Conservation (phyloP, 331 rosid genomes). For the Malus hybrid region DNA sequence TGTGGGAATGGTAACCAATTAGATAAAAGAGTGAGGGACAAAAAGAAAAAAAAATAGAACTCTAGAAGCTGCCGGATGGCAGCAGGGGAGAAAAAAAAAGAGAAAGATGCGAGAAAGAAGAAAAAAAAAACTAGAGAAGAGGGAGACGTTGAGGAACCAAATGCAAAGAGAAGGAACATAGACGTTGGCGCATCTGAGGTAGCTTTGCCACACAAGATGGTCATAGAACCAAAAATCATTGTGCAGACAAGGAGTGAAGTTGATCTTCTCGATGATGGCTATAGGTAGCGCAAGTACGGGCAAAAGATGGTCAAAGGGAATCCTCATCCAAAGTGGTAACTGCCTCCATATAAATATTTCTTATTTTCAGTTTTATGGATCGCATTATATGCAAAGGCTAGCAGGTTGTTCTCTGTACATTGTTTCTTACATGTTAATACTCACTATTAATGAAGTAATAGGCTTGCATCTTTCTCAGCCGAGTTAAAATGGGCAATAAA, state of each 20-base stretch:
- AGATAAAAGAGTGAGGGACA: too few relatives aligned
- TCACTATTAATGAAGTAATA: neutral
- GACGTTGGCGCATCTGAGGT: slow-evolving; percentile 48
- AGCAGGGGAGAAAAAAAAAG: too few relatives aligned
- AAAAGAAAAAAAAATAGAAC: too few relatives aligned
- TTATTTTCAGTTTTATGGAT: slow-evolving; percentile 1
- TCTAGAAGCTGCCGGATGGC: too few relatives aligned
- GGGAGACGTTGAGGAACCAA: slow-evolving; percentile 53
- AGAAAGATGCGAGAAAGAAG: too few relatives aligned
- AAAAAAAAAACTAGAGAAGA: slow-evolving; percentile 51
- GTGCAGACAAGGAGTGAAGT: slow-evolving; percentile 96
- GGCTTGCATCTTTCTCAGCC: neutral
- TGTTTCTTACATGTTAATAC: neutral
- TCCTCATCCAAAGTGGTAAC: slow-evolving; percentile 82
- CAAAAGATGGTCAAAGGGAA: slow-evolving; percentile 98
- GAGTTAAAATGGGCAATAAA: neutral
- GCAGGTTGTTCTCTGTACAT: neutral
- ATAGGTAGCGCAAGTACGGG: slow-evolving; percentile 95
- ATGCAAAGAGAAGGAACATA: slow-evolving; percentile 82
- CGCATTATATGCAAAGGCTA: neutral
- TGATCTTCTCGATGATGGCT: slow-evolving; percentile 97
- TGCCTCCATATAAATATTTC: neutral
- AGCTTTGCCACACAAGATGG: slow-evolving; percentile 66
- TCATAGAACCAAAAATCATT: slow-evolving; percentile 89
- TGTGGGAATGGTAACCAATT: too few relatives aligned